These are phyloP conservation scores for Xylaria multiplex DNA, from an alignment of 2,329 filamentous ascomycete species.

Conservation along the genomic window DNA sequence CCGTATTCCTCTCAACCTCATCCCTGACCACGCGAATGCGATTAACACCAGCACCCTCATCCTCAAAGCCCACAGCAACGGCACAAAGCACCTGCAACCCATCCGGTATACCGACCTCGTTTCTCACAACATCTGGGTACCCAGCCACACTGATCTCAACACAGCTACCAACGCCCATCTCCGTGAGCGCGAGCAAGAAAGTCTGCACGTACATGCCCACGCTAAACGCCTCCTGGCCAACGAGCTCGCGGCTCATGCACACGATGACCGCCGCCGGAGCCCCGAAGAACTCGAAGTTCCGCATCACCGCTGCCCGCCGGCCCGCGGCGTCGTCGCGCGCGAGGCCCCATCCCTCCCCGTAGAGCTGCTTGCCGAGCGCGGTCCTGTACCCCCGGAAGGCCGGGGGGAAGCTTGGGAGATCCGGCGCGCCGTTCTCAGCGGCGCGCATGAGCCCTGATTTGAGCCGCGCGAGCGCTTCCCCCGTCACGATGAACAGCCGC, in stretches of 20 bases:
- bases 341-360: slow-evolving; percentile 37
- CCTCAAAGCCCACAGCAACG: slow-evolving; percentile 37
- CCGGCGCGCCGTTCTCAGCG: slow-evolving; percentile 14
- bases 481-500: slow-evolving; percentile 36
- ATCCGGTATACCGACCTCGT: slow-evolving; percentile 30
- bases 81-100: slow-evolving; percentile 35
- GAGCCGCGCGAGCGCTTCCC: slow-evolving; percentile 23
- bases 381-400: slow-evolving; percentile 29
- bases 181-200: slow-evolving; percentile 35
- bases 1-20: slow-evolving; percentile 21
- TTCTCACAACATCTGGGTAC: slow-evolving; percentile 33
- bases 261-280: slow-evolving; percentile 37
- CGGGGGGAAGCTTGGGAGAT: slow-evolving; percentile 18
- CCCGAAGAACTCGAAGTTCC: slow-evolving; percentile 42
- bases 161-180: slow-evolving; percentile 33
- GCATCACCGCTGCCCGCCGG: slow-evolving; percentile 32
- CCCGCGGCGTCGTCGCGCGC: slow-evolving; percentile 33
- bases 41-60: slow-evolving; percentile 30
- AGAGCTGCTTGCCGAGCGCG: slow-evolving; percentile 35
- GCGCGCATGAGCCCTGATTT: slow-evolving; percentile 18
- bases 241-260: slow-evolving; percentile 37
- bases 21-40: slow-evolving; percentile 13
- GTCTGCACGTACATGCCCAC: slow-evolving; percentile 41
- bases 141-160: slow-evolving; percentile 36
- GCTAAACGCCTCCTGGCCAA: slow-evolving; percentile 27